Evolutionary conservation across 208 protist genomes (phyloP).

Genomic region (Porcisia deanei): DNA sequence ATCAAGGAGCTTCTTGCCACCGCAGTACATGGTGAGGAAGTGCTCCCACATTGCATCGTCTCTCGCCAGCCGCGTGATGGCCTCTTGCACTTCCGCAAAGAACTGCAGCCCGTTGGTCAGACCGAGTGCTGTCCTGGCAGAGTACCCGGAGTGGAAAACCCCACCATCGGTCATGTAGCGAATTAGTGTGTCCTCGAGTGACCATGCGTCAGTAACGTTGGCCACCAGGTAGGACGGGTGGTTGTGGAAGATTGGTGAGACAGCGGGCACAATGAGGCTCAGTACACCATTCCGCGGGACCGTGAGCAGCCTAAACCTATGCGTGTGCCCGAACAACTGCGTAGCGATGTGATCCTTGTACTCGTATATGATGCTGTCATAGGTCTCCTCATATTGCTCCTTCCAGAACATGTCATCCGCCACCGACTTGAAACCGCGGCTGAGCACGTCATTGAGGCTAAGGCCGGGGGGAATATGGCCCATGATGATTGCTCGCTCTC

Average conservation of each 20-base stretch:
- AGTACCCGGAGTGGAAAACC: conserved; percentile 41
- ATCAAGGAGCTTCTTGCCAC: conserved; percentile 29
- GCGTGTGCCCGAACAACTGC: conserved; percentile 81
- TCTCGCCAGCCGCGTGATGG: conserved; percentile 24
- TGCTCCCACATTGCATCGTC: conserved; percentile 44
- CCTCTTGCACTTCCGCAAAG: conserved; percentile 15
- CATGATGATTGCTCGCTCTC: conserved; percentile 71
- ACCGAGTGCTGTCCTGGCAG: conserved; percentile 35
- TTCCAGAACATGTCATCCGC: conserved; percentile 72
- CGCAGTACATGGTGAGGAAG: conserved; percentile 47
- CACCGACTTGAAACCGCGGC: conserved; percentile 27
- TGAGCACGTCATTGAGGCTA: conserved; percentile 16
- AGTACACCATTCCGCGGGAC: conserved; percentile 17
- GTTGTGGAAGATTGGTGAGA: conserved; percentile 71
- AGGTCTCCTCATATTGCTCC: conserved; percentile 45
- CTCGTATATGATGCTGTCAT: conserved; percentile 47
- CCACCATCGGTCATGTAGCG: conserved; percentile 43
- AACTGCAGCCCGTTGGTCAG: conserved; percentile 28
- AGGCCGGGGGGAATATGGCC: conserved; percentile 74
- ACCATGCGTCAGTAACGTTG: conserved; percentile 37
- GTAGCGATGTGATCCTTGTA: conserved; percentile 44
- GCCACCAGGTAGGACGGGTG: conserved; percentile 70
- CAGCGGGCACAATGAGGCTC: conserved; percentile 57
- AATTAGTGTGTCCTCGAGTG: conserved; percentile 41
- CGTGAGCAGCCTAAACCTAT: conserved; percentile 59